Base-by-base conservation (phyloP, 176 grass and related monocot genomes). In the Ensete ventricosum region DNA sequence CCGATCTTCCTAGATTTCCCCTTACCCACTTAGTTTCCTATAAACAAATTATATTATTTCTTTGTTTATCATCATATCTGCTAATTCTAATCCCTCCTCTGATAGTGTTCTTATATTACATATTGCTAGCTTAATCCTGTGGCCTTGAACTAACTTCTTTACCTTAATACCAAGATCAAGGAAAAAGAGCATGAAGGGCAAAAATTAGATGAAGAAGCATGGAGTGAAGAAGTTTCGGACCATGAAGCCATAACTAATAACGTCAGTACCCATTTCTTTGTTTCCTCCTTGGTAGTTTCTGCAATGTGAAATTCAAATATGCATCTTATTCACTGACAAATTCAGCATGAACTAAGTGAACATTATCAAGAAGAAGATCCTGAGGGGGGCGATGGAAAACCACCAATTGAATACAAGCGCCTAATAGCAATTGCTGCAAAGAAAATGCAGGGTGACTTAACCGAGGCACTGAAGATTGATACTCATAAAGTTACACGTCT, bases 341-440 rank as follows among this genome's bases (percentile, higher is more conserved):
- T 26, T 51, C n/a, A 64, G 20, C 60, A 52, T 64, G 54, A 77
- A 26, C 11, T 21, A 1, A 53, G 12, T 19, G 59, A 65, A 14
- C 11, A 24, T 24, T 29, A 24, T 21, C n/a, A 53, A 21, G 75
- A 76, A 52, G 74, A 76, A 19, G 72, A 74, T 17, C 51, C 1
- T 3, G 73, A 75, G 16, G 26, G n/a, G 14, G 73, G 14, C 2
- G 25, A 59, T 19, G 26, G 16, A 16, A 75, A 43, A 9, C 14
- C 72, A 52, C 54, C 59, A 13, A 16, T 43, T 9, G 59, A 77
- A 50, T 77, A 77, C 20, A 77, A 65, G 49, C 17, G n/a, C 22
- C 49, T 77, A 23, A 65, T 77, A 24, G 60, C 59, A 17, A 65
- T 77, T 53, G 12, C 59, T 23, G 75, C 75, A 10, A 77, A 66